These are phyloP conservation scores for Umbelopsis sp. DNA, from an alignment of 192 early-diverging fungal genomes.

Conservation along the genomic window DNA sequence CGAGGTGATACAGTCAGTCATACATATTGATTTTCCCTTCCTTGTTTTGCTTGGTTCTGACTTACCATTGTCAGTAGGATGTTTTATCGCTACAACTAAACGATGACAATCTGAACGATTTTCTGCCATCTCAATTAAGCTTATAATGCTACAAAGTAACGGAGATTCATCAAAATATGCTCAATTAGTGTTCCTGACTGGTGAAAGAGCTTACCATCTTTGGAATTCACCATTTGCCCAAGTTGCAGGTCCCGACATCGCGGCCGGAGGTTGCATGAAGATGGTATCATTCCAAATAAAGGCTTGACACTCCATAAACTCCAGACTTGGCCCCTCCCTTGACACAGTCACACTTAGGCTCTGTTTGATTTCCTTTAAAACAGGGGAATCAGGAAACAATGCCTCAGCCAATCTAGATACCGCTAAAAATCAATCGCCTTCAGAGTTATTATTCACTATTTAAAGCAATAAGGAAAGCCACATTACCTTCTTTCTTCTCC, in stretches of 20 bases:
- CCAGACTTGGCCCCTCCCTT: neutral
- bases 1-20: too few species aligned
- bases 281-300: conserved; percentile 37
- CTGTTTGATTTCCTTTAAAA: neutral
- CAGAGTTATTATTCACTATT: neutral
- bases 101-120: conserved; percentile 35
- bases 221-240: conserved; percentile 38
- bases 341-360: neutral
- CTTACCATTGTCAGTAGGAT: conserved; percentile 7
- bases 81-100: conserved; percentile 34
- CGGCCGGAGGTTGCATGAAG: conserved; percentile 32
- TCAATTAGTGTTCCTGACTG: neutral
- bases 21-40: too few species aligned
- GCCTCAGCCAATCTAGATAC: neutral
- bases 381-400: neutral
- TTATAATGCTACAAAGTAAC: conserved; percentile 24
- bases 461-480: neutral
- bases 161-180: neutral
- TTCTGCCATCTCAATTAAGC: conserved; percentile 40
- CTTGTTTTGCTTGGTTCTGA: neutral
- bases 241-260: conserved; percentile 20
- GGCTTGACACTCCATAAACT: conserved; percentile 27
- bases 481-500: neutral
- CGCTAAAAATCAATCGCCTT: neutral
- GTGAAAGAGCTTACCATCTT: conserved; percentile 24